Evolutionary conservation across 495 filamentous ascomycete genomes (phyloP).

Genomic region (Terfezia boudieri): DNA sequence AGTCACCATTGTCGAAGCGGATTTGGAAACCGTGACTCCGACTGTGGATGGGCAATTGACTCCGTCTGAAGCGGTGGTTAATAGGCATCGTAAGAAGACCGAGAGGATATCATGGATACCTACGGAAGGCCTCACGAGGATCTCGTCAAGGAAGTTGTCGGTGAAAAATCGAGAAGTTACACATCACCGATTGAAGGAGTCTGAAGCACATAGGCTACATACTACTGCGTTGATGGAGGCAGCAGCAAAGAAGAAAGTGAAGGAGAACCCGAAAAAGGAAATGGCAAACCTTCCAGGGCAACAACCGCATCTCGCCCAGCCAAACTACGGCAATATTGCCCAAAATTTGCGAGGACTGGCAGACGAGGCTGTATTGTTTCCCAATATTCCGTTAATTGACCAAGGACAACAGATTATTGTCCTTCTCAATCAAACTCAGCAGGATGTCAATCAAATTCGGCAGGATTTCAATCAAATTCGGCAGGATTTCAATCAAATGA

Average conservation of each 20-base stretch:
- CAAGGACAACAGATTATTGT: no score
- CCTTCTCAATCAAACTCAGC: no score
- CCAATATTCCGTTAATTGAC: no score
- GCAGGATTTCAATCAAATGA: no score
- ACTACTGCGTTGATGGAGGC: slow-evolving; percentile 71
- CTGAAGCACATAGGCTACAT: slow-evolving; percentile 54
- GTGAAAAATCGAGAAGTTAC: slow-evolving; percentile 65
- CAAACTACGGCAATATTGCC: no score
- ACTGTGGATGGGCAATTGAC: not conserved
- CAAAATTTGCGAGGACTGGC: no score
- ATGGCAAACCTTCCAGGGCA: no score
- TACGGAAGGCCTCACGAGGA: slow-evolving; percentile 58
- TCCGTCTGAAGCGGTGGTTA: slow-evolving; percentile 24
- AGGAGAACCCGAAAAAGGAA: slow-evolving; percentile 38
- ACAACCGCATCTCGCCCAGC: no score
- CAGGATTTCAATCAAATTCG: no score
- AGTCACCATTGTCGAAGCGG: slow-evolving; percentile 40
- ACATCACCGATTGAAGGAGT: slow-evolving; percentile 60
- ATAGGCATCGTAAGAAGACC: slow-evolving; percentile 48
- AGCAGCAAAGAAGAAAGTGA: slow-evolving; percentile 56
- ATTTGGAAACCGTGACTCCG: not conserved
- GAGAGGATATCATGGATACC: slow-evolving; percentile 78
- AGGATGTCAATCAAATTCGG: no score
- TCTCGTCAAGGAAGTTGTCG: slow-evolving; percentile 63
- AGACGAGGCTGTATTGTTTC: no score